Base-by-base conservation (phyloP, 129 eudicot genomes). In the Arctium lappa region DNA sequence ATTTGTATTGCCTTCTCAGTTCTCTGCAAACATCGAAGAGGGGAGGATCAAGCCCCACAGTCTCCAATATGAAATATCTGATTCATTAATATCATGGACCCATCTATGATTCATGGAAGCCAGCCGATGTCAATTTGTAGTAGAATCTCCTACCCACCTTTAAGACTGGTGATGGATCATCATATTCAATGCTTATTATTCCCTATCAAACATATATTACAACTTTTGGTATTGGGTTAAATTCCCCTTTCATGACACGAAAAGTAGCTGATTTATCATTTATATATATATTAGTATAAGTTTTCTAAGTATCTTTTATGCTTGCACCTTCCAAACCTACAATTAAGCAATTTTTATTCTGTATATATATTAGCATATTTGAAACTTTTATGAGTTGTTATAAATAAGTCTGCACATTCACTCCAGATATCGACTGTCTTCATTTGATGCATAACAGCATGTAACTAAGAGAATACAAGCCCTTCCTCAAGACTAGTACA, bases 401-500 rank as follows among this genome's bases (percentile, higher is more conserved):
- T 75, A 48, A 75, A 44, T 36, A 12, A 75, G 33, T 75, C 30
- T 48, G 79, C 13, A 75, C 8, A 29, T 8, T 33, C 77, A 72
- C 8, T 72, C 72, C 69, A n/a, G 7, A 80, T 65, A 44, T 38
- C 53, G 5, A 38, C 37, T 3, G 11, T 63, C 71, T 18, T 18
- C 15, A 27, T 66, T 66, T 66, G 71, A 66, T 66, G 71, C 71
- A 66, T 34, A 27, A 27, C 71, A 66, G 71, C 71, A 65, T 68
- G 46, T 44, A 10, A 69, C 69, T 33, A 44, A 10, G 75, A 69
- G 8, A 79, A 69, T 13, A 6, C 71, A 69, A 22, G 42, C 42
- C 79, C 78, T 80, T 72, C 62, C 62, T 80, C 78, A 73, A 56
- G 30, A 73, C 79, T 9, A 9, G 12, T 38, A 73, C 73, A 74